Conservation (phyloP, 371 early-diverging fungal genomes). For the Mortierella sp. region DNA sequence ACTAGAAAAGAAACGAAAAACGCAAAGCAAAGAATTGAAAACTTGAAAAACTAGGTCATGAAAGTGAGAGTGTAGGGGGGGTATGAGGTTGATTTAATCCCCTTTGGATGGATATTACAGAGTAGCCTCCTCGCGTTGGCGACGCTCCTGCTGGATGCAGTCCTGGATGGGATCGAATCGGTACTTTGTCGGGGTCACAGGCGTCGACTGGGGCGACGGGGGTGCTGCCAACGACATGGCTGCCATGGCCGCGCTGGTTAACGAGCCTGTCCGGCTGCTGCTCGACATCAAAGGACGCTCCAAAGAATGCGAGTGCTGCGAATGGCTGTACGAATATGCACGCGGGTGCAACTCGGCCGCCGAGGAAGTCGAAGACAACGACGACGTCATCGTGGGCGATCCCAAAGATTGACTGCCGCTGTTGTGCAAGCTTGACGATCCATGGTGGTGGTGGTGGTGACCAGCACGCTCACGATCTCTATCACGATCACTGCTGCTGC, state of each 20-base stretch:
- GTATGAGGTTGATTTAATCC: too few species aligned
- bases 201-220: slow-evolving; percentile 47
- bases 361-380: slow-evolving; percentile 26
- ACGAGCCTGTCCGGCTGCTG: slow-evolving; percentile 6
- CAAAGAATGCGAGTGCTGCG: background rate
- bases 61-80: too few species aligned
- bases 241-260: slow-evolving; percentile 6
- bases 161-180: slow-evolving; percentile 55
- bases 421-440: background rate
- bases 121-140: slow-evolving; percentile 40
- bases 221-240: slow-evolving; percentile 10
- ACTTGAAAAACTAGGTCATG: too few species aligned
- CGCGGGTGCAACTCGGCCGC: slow-evolving; percentile 26
- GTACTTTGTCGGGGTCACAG: slow-evolving; percentile 44
- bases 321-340: slow-evolving; percentile 32
- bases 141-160: slow-evolving; percentile 45
- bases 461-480: background rate
- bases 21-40: too few species aligned
- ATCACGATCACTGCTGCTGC: background rate
- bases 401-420: background rate
- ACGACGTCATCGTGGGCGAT: slow-evolving; percentile 10
- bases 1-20: too few species aligned
- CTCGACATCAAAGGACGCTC: slow-evolving; percentile 5
- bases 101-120: too few species aligned
- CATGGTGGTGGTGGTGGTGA: background rate